Evolutionary conservation across 1,284 basidiomycete species (phyloP).

Genomic region (Thecaphora thlaspeos): DNA sequence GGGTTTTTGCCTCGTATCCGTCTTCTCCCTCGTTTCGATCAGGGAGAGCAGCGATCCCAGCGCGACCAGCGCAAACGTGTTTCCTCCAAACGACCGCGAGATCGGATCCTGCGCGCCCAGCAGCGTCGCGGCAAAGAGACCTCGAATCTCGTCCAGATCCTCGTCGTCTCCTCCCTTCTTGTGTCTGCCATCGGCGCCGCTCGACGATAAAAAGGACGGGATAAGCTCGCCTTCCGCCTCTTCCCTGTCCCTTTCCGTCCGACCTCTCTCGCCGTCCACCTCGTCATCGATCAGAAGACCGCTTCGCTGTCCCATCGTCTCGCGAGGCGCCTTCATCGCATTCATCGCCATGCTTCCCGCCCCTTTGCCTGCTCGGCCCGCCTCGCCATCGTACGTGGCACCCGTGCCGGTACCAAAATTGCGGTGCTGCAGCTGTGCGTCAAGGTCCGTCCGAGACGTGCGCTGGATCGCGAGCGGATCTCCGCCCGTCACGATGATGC

Average conservation of each 20-base stretch:
- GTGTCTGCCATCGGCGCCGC: conserved; percentile 2
- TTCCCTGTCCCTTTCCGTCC: neutral
- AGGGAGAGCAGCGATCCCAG: conserved; percentile 15
- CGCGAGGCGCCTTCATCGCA: no score
- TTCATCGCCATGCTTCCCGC: no score
- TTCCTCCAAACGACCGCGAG: conserved; percentile 14
- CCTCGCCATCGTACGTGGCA: neutral
- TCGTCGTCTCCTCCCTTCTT: conserved; percentile 5
- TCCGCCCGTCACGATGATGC: conserved; percentile 8
- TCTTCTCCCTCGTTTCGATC: conserved; percentile 6
- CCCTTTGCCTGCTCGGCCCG: neutral
- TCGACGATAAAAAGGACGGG: no score
- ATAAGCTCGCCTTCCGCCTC: neutral
- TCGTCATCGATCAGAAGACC: neutral
- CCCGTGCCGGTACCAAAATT: neutral
- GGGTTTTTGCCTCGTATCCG: no score
- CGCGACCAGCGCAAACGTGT: conserved; percentile 25
- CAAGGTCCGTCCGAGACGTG: neutral
- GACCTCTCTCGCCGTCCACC: conserved; percentile 6
- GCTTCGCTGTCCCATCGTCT: neutral
- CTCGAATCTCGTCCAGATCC: conserved; percentile 3
- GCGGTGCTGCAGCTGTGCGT: conserved; percentile 1
- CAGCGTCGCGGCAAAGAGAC: conserved; percentile 16
- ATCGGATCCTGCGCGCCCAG: conserved; percentile 12
- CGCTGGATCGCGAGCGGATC: neutral